Percentiles rank a stretch among this genome's conserved stretches.
These are phyloP conservation scores for Teratosphaeria nubilosa DNA, from an alignment of 2,329 filamentous ascomycete genomes.

Conservation along the genomic window DNA sequence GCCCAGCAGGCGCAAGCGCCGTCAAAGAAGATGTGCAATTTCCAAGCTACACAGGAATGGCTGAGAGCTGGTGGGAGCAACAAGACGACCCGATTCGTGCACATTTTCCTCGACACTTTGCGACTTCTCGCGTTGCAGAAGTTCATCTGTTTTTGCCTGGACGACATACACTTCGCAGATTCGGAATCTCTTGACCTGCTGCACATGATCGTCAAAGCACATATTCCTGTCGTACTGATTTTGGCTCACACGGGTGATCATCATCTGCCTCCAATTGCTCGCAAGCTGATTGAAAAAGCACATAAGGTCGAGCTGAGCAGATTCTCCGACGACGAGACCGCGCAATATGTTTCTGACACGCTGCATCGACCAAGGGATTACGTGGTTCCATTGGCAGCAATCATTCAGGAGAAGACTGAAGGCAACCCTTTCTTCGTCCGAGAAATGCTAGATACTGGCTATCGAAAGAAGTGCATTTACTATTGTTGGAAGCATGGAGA, in stretches of 20 bases:
- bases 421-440: conserved; percentile 88
- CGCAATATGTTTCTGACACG: conserved; percentile 72
- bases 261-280: conserved; percentile 27
- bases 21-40: conserved; percentile 18
- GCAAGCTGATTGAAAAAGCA: conserved; percentile 30
- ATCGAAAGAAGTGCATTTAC: conserved; percentile 79
- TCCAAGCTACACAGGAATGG: conserved; percentile 34
- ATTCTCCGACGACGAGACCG: conserved; percentile 67
- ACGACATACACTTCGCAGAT: conserved; percentile 86
- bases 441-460: conserved; percentile 79
- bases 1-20: not conserved
- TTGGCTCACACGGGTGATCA: conserved; percentile 49
- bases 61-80: conserved; percentile 34
- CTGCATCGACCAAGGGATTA: conserved; percentile 63
- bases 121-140: conserved; percentile 73
- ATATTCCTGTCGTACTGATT: conserved; percentile 72
- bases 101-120: conserved; percentile 77
- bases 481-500: conserved; percentile 75
- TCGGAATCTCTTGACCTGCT: conserved; percentile 78
- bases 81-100: conserved; percentile 64
- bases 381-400: conserved; percentile 65
- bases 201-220: conserved; percentile 64
- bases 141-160: conserved; percentile 78
- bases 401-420: conserved; percentile 78
- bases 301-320: conserved; percentile 65